phyloP scores from a whole-genome alignment of 2,329 filamentous ascomycete species.

The Ambrosiella xylebori region DNA sequence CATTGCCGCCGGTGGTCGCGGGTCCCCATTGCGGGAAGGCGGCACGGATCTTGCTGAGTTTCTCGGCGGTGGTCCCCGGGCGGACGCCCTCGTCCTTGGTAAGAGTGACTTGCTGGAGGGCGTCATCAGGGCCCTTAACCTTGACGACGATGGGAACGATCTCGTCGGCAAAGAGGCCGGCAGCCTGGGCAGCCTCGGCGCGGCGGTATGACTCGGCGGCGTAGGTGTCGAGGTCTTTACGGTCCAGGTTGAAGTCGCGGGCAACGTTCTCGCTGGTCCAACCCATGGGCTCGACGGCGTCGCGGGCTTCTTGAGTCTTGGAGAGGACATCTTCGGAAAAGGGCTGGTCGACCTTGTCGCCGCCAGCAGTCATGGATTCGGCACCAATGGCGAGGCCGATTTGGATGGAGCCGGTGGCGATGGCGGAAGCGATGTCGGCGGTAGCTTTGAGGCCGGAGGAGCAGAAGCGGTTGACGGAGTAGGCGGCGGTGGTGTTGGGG shows the following conservation, averaged over 20 bases:
- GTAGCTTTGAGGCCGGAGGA: slow-evolving; percentile 90
- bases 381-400: slow-evolving; percentile 76
- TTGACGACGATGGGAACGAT: slow-evolving; percentile 74
- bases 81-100: slow-evolving; percentile 82
- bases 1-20: slow-evolving; percentile 79
- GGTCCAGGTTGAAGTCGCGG: slow-evolving; percentile 68
- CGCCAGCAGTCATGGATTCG: slow-evolving; percentile 68
- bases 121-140: slow-evolving; percentile 69
- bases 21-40: slow-evolving; percentile 85
- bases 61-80: slow-evolving; percentile 73
- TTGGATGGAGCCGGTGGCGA: slow-evolving; percentile 63
- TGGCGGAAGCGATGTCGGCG: slow-evolving; percentile 85
- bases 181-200: slow-evolving; percentile 79
- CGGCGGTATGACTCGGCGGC: slow-evolving; percentile 75
- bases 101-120: slow-evolving; percentile 59
- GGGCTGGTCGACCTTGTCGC: slow-evolving; percentile 31
- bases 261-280: slow-evolving; percentile 96
- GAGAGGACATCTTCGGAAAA: slow-evolving; percentile 44
- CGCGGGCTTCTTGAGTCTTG: slow-evolving; percentile 56
- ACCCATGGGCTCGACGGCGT: slow-evolving; percentile 93
- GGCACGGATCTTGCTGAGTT: slow-evolving; percentile 65
- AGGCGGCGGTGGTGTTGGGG: slow-evolving; percentile 73
- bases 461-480: slow-evolving; percentile 87
- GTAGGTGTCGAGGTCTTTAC: slow-evolving; percentile 68
- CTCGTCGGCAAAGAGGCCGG: slow-evolving; percentile 83